Evolutionary conservation across 176 grass and related monocot species (phyloP).

Genomic region (Olyra latifolia): DNA sequence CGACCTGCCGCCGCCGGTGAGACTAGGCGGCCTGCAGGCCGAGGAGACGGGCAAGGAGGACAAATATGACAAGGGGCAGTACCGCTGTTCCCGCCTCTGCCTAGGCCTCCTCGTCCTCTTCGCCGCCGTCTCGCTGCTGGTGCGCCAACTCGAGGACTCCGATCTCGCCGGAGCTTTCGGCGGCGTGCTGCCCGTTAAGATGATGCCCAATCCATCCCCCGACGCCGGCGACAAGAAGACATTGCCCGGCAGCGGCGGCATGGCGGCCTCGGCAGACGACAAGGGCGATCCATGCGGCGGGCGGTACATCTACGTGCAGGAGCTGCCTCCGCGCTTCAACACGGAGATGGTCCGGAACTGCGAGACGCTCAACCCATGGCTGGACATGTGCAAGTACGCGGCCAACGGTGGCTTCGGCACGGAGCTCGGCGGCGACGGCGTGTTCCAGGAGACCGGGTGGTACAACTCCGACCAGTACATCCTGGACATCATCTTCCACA

Average conservation of each 20-base stretch:
- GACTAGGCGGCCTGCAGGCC: not conserved
- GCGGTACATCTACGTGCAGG: slow-evolving; percentile 82
- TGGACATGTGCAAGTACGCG: slow-evolving; percentile 68
- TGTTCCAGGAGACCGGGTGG: slow-evolving; percentile 74
- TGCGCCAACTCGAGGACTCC: slow-evolving; percentile 40
- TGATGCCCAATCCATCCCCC: not conserved
- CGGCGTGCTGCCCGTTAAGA: slow-evolving; percentile 20
- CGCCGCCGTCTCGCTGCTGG: slow-evolving; percentile 32
- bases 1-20: slow-evolving; percentile 13
- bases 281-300: slow-evolving; percentile 64
- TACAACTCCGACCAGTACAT: slow-evolving; percentile 65
- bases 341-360: slow-evolving; percentile 62
- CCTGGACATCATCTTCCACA: slow-evolving; percentile 82
- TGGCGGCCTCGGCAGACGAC: slow-evolving; percentile 1
- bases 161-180: not conserved
- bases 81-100: slow-evolving; percentile 35
- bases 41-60: not conserved
- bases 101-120: slow-evolving; percentile 28
- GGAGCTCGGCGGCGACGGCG: slow-evolving; percentile 26
- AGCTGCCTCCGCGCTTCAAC: slow-evolving; percentile 76
- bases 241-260: not conserved
- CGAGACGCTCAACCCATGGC: slow-evolving; percentile 52
- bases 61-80: slow-evolving; percentile 7
- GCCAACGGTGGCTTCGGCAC: slow-evolving; percentile 77
- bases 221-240: not conserved